A percentile compares a stretch with the other conserved stretches of the same genome.
These are phyloP conservation scores for Candida yuanshanica DNA, from an alignment of 805 yeast genomes.

Conservation along the genomic window DNA sequence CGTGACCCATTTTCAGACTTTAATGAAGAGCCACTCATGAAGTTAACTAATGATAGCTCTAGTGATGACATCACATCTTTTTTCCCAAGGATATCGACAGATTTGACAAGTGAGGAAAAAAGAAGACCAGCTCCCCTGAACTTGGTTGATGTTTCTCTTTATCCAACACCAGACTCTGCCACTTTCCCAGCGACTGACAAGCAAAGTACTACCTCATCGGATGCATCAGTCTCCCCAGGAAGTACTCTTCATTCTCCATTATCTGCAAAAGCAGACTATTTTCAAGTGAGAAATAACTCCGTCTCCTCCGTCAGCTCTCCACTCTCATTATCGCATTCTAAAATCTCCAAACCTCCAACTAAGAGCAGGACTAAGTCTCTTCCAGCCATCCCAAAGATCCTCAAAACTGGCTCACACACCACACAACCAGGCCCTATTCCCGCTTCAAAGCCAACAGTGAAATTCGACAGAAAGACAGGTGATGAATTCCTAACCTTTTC, in stretches of 20 bases:
- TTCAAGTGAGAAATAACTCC: not conserved
- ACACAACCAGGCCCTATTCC: slow-evolving; percentile 33
- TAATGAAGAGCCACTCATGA: not conserved
- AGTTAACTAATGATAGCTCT: not conserved
- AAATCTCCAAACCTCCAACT: not conserved
- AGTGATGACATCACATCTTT: not conserved
- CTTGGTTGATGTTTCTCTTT: not conserved
- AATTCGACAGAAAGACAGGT: slow-evolving; percentile 22
- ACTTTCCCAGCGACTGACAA: slow-evolving; percentile 5
- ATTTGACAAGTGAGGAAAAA: not conserved
- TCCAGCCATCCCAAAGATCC: slow-evolving; percentile 5
- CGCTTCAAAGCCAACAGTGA: slow-evolving; percentile 23
- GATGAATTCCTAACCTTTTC: slow-evolving; percentile 27
- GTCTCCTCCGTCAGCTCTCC: not conserved
- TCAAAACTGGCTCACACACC: slow-evolving; percentile 10
- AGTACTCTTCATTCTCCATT: not conserved
- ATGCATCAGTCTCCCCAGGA: not conserved
- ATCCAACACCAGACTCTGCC: slow-evolving; percentile 13
- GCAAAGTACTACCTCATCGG: not conserved
- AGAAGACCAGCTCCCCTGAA: not conserved
- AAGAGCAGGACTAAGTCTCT: slow-evolving; percentile 13
- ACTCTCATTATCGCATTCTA: not conserved
- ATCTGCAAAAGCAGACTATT: not conserved
- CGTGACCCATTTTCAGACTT: not conserved
- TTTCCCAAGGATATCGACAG: slow-evolving; percentile 4